Base-by-base conservation (phyloP, 768 basidiomycete species). In the Suillus alpinus region DNA sequence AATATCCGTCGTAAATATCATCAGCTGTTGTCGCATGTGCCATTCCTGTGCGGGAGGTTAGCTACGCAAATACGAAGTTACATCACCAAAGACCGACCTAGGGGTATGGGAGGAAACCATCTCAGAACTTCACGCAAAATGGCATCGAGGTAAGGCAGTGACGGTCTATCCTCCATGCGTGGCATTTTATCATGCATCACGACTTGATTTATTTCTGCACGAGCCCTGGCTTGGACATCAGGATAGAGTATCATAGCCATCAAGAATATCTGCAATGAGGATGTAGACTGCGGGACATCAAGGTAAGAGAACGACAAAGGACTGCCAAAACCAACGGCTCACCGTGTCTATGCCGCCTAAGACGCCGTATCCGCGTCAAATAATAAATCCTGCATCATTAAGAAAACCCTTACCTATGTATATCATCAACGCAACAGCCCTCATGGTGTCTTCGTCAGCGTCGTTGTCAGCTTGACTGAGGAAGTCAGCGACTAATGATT, bases 1-100 rank as follows among this genome's bases (percentile, higher is more conserved):
- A 66, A 58, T 81, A 81, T 16, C 77, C 75, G 39, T 70, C 65
- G 59, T 79, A 80, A 10, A 70, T 50, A 50, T 79, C 79, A 61
- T 78, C 76, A 51, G 69, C 63, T 1, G 76, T 77, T 16, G 65
- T 39, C 4, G 50, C 32, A 55, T 71, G 72, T 4, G 71, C 64
- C 20, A 71, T 44, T 14, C 65, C 69, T 62, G 64, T 55, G 32
- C 7, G n/a, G 9, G 4, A 10, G 23, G 8, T 52, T 7, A 60
- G 18, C 29, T 6, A 56, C 6, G 16, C 16, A 29, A 18, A 29
- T 13, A 44, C 16, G 18, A 34, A 26, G 37, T 23, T 9, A 37
- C 37, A 16, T 37, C 8, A 10, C 26, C 32, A 46, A 31, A 14
- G 8, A 53, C 20, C 34, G 5, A 70, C 59, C 59, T 44, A 62